These are phyloP conservation scores for Beauveria rudraprayagi DNA, from an alignment of 2,329 filamentous ascomycete species.

Conservation along the genomic window DNA sequence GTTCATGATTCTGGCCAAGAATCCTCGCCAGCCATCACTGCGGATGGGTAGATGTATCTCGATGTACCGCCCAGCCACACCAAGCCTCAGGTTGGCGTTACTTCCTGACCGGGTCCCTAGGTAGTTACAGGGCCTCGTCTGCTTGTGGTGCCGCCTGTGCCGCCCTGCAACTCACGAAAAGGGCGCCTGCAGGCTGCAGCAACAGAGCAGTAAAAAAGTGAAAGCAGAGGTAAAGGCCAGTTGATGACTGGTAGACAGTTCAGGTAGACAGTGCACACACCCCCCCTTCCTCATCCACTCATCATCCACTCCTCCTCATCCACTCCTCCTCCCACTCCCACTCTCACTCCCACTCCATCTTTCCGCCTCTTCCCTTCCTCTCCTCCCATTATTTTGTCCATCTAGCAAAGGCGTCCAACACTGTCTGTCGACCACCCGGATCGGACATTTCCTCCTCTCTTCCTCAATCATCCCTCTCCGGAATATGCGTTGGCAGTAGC, in stretches of 20 bases:
- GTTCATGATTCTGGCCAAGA: too few species aligned
- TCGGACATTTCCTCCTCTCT: background rate
- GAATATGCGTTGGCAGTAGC: conserved; percentile 4
- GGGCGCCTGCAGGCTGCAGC: background rate
- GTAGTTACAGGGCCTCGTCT: background rate
- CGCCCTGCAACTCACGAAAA: background rate
- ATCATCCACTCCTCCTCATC: conserved; percentile 15
- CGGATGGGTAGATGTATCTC: background rate
- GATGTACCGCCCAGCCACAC: background rate
- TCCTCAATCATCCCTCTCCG: background rate
- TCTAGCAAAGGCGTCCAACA: background rate
- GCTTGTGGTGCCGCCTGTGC: background rate
- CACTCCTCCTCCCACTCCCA: conserved; percentile 15
- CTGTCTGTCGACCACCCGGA: background rate
- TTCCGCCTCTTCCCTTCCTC: background rate
- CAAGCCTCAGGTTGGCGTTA: background rate
- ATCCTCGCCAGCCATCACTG: too few species aligned
- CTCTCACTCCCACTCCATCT: conserved; percentile 17
- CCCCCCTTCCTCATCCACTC: conserved; percentile 17
- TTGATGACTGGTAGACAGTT: too few species aligned
- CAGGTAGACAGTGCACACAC: background rate
- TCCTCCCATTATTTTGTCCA: background rate
- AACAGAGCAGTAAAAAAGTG: too few species aligned
- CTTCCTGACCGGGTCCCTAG: background rate
- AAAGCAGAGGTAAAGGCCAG: background rate